phyloP scores from a whole-genome alignment of 192 early-diverging fungal genomes.

The Rhizophlyctis rosea region DNA sequence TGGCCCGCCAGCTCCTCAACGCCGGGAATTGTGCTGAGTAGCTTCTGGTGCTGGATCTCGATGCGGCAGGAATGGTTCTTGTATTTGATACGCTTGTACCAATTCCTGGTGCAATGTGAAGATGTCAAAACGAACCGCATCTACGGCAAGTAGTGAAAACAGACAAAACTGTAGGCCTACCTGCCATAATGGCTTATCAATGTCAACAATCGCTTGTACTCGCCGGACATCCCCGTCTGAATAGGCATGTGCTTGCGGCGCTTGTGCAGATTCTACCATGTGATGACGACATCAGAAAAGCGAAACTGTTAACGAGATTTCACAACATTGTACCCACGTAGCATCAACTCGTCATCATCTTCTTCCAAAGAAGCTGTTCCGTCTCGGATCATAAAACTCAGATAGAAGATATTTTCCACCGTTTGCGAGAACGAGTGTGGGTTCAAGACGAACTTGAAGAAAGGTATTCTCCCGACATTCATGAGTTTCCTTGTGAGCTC shows the following conservation, averaged over 20 bases:
- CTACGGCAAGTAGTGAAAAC: neutral
- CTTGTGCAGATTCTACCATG: neutral
- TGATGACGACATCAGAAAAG: neutral
- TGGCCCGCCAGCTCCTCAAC: too few relatives aligned
- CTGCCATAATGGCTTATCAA: conserved; percentile 18
- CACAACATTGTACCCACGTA: conserved; percentile 36
- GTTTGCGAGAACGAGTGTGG: conserved; percentile 86
- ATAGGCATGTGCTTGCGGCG: conserved; percentile 5
- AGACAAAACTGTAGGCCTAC: neutral
- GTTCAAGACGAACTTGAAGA: conserved; percentile 88
- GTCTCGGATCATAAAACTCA: conserved; percentile 93
- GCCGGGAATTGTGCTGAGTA: too few relatives aligned
- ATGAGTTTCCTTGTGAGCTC: conserved; percentile 54
- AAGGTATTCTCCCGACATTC: conserved; percentile 28
- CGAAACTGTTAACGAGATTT: neutral
- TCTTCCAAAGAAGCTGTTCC: conserved; percentile 75
- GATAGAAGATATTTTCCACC: conserved; percentile 94
- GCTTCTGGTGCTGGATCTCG: too few relatives aligned
- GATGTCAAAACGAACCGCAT: neutral
- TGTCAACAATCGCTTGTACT: conserved; percentile 13
- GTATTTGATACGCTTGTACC: conserved; percentile 64
- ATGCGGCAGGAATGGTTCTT: conserved; percentile 60
- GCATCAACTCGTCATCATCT: conserved; percentile 63
- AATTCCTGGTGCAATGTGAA: conserved; percentile 45
- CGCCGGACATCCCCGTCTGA: conserved; percentile 10